Evolutionary conservation across 2,329 filamentous ascomycete genomes (phyloP).

Genomic region (Fusarium protoensiforme): DNA sequence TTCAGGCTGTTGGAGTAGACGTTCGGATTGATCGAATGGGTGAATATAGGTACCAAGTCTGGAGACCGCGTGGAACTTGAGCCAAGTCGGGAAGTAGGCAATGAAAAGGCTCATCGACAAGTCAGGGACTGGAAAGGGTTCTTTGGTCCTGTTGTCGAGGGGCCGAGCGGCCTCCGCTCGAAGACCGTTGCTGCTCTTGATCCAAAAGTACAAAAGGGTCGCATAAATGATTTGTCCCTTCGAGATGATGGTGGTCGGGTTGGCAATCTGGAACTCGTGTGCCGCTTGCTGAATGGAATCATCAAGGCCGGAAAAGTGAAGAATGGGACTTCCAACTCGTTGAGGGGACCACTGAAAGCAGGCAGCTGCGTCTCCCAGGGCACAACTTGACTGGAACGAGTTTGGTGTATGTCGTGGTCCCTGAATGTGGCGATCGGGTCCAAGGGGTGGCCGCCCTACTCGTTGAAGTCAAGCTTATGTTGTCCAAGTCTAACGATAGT

Average conservation of each 20-base stretch:
- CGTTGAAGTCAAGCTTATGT: too few species aligned
- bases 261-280: not conserved
- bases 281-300: not conserved
- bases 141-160: too few species aligned
- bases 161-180: not conserved
- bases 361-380: too few species aligned
- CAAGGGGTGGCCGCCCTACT: too few species aligned
- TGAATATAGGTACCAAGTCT: not conserved
- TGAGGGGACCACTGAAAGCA: too few species aligned
- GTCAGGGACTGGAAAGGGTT: rapidly evolving
- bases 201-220: not conserved
- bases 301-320: not conserved
- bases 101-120: not conserved
- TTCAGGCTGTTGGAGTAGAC: not conserved
- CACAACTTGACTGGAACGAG: not conserved
- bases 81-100: conserved; percentile 1
- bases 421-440: not conserved
- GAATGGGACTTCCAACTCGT: too few species aligned
- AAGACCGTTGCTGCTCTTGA: not conserved
- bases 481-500: too few species aligned
- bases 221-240: not conserved
- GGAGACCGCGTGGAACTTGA: conserved; percentile 1
- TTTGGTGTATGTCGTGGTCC: not conserved
- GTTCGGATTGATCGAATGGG: not conserved
- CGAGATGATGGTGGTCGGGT: not conserved